A percentile compares a stretch with the other conserved stretches of the same genome.
These are phyloP conservation scores for Venturia pyrina DNA, from an alignment of 2,329 filamentous ascomycete species.

Conservation along the genomic window DNA sequence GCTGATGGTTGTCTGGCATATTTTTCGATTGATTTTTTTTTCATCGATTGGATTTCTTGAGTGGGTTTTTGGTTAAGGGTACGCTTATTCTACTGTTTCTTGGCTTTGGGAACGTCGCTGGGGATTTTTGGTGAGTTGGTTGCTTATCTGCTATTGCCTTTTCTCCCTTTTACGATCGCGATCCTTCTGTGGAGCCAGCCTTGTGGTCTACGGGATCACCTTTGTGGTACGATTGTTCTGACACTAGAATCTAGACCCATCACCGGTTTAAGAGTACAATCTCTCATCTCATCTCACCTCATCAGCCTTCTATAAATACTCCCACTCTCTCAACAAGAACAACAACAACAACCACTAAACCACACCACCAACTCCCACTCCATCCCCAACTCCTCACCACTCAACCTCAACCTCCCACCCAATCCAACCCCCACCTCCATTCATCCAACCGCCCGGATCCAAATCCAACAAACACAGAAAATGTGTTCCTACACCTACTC, in stretches of 20 bases:
- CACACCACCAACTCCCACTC: neutral
- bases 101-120: too few relatives aligned
- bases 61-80: too few relatives aligned
- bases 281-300: neutral
- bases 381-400: too few relatives aligned
- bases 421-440: neutral
- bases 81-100: neutral
- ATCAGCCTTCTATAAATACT: neutral
- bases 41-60: too few relatives aligned
- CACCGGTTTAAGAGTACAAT: neutral
- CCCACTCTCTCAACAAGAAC: neutral
- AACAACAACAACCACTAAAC: neutral
- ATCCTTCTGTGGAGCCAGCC: too few relatives aligned
- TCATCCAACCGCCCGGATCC: too few relatives aligned
- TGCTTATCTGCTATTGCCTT: neutral
- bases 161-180: too few relatives aligned
- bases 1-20: too few relatives aligned
- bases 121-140: neutral
- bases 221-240: neutral
- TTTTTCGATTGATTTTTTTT: too few relatives aligned
- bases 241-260: neutral
- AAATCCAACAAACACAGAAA: slow-evolving; percentile 8
- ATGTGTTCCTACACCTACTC: slow-evolving; percentile 40
- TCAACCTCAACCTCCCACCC: neutral
- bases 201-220: neutral